Percentiles rank a stretch among this genome's conserved stretches.
Evolutionary conservation across 2,329 filamentous ascomycete genomes (phyloP).

Genomic region (Trichoderma semiorbis): DNA sequence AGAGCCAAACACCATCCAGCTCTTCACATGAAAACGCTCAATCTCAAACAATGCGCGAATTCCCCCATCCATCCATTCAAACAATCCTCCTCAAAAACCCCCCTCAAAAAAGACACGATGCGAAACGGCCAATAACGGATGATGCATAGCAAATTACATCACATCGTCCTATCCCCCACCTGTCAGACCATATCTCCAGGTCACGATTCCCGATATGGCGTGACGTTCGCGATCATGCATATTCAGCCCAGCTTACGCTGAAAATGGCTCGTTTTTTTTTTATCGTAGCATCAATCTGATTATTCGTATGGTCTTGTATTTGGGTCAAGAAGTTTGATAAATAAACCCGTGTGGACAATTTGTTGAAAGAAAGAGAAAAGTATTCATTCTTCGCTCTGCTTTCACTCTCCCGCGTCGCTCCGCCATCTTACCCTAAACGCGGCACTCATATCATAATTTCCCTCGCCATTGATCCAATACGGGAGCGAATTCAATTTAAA

Average conservation of each 20-base stretch:
- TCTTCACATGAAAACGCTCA: neutral
- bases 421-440: neutral
- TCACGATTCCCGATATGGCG: conserved; percentile 7
- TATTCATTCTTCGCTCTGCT: neutral
- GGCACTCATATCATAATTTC: neutral
- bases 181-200: conserved; percentile 10
- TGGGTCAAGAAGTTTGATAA: neutral
- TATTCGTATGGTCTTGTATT: neutral
- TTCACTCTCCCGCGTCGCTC: neutral
- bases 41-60: conserved; percentile 4
- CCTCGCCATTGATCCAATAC: neutral
- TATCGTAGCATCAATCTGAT: neutral
- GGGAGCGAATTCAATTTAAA: too few relatives aligned
- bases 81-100: neutral
- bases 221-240: conserved; percentile 10
- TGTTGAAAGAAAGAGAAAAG: neutral
- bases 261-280: conserved; percentile 1
- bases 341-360: neutral
- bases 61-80: neutral
- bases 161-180: conserved; percentile 7
- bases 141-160: conserved; percentile 4
- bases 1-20: neutral
- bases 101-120: neutral
- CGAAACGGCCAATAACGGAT: neutral
- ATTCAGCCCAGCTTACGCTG: neutral